Conservation (phyloP, 805 yeast species). For the Zygotorulaspora sp. region DNA sequence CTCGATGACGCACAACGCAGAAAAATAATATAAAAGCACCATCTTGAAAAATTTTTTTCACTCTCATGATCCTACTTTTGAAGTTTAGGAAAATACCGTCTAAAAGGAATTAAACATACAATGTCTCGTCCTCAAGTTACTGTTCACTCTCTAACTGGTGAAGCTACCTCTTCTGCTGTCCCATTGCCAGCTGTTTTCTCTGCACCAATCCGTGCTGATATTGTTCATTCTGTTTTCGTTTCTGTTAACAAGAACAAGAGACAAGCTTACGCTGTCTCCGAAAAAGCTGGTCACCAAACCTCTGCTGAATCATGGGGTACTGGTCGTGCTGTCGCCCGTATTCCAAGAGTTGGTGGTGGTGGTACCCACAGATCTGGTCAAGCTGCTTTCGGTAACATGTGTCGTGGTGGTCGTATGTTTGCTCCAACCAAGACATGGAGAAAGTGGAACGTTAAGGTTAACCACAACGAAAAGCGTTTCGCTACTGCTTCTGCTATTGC, state of each 20-base stretch:
- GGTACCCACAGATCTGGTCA: constrained; percentile 99
- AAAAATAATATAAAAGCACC: constrained; percentile 10
- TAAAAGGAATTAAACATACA: constrained; percentile 20
- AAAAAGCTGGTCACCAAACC: constrained; percentile 99
- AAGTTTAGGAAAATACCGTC: constrained; percentile 5
- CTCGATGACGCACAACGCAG: constrained; percentile 11
- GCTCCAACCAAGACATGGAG: constrained; percentile 99
- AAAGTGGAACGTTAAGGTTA: constrained; percentile 99
- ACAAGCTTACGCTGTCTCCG: constrained; percentile 99
- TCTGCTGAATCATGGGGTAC: constrained; percentile 99
- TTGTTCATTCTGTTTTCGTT: constrained; percentile 98
- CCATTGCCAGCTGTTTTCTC: constrained; percentile 98
- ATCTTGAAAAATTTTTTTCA: constrained; percentile 10
- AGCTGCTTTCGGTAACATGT: constrained; percentile 99
- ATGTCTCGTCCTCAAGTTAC: constrained; percentile 93
- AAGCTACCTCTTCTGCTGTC: constrained; percentile 74
- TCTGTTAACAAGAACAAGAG: constrained; percentile 99
- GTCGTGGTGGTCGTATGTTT: constrained; percentile 99
- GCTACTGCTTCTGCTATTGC: constrained; percentile 99
- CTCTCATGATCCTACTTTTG: neutral
- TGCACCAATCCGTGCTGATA: constrained; percentile 99
- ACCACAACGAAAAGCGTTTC: constrained; percentile 99
- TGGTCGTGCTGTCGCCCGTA: constrained; percentile 99
- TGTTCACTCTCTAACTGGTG: constrained; percentile 85
- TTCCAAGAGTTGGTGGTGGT: constrained; percentile 99